Evolutionary conservation across 768 basidiomycete genomes (phyloP).

Genomic region (Amyloporia xantha): DNA sequence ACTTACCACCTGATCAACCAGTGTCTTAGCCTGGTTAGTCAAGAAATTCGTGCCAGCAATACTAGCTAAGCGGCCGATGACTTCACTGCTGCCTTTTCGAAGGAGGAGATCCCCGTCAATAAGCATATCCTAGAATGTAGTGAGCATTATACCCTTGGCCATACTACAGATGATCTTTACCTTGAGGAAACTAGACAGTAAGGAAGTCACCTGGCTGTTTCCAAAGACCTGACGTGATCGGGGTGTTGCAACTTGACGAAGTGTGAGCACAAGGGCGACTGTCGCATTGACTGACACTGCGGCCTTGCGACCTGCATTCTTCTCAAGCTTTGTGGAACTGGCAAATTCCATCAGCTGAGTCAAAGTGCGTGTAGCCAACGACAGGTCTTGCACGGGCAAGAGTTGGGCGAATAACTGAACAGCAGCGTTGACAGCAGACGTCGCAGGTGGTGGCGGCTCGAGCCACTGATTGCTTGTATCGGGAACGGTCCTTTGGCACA

Average conservation of each 20-base stretch:
- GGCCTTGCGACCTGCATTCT: constrained; percentile 78
- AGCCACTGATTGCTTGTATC: constrained; percentile 40
- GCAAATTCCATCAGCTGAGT: constrained; percentile 57
- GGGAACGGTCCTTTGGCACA: constrained; percentile 44
- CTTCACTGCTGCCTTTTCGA: constrained; percentile 77
- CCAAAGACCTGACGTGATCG: constrained; percentile 60
- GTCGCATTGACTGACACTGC: constrained; percentile 79
- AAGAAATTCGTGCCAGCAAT: constrained; percentile 80
- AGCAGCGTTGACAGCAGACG: constrained; percentile 81
- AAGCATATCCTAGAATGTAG: constrained; percentile 54
- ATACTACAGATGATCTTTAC: constrained; percentile 35
- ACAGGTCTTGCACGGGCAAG: constrained; percentile 69
- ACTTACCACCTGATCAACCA: constrained; percentile 90
- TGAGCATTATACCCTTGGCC: background rate
- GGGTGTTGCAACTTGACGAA: constrained; percentile 49
- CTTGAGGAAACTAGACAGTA: constrained; percentile 71
- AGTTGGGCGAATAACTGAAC: constrained; percentile 82
- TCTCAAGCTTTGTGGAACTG: constrained; percentile 74
- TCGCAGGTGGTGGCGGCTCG: constrained; percentile 70
- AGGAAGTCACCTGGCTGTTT: constrained; percentile 49
- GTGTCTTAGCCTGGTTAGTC: constrained; percentile 77
- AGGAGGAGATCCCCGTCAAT: constrained; percentile 75
- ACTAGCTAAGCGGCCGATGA: constrained; percentile 80
- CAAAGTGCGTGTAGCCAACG: constrained; percentile 47
- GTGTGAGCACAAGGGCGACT: constrained; percentile 63